A percentile compares a stretch with the other conserved stretches of the same genome.
These are phyloP conservation scores for Ramaria sp. DNA, from an alignment of 768 basidiomycete genomes.

Conservation along the genomic window DNA sequence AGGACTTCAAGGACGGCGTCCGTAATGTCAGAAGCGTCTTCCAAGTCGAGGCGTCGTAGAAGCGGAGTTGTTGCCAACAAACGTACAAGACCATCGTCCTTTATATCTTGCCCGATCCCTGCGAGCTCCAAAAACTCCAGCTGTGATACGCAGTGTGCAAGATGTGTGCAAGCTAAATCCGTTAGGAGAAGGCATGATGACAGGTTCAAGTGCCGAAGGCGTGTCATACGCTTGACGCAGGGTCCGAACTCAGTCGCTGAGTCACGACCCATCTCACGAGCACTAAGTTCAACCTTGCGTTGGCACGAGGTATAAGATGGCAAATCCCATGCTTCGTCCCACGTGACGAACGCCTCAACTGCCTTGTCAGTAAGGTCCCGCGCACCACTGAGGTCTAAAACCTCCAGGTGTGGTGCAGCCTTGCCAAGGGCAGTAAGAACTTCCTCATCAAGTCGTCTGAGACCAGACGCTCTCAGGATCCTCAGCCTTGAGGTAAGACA, in stretches of 20 bases:
- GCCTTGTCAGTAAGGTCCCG: constrained; percentile 65
- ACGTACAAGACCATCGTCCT: constrained; percentile 62
- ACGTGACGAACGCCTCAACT: constrained; percentile 58
- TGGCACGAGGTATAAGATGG: constrained; percentile 17
- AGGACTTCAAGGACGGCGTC: constrained; percentile 61
- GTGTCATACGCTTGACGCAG: constrained; percentile 52
- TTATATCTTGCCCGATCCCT: constrained; percentile 57
- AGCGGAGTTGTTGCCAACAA: constrained; percentile 59
- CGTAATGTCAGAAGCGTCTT: constrained; percentile 65
- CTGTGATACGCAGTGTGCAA: constrained; percentile 58
- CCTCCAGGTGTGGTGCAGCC: constrained; percentile 61
- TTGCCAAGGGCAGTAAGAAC: constrained; percentile 57
- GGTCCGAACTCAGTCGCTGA: constrained; percentile 31
- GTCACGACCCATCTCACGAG: constrained; percentile 58
- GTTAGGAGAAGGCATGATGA: constrained; percentile 65
- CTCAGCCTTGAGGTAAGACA: constrained; percentile 26
- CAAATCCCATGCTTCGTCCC: constrained; percentile 15
- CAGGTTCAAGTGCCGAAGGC: constrained; percentile 62
- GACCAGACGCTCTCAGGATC: constrained; percentile 56
- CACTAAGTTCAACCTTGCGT: constrained; percentile 39
- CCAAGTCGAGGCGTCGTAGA: constrained; percentile 75
- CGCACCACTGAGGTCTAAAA: constrained; percentile 71
- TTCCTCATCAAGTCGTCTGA: constrained; percentile 49
- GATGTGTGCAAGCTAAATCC: constrained; percentile 61
- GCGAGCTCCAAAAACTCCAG: constrained; percentile 75